Evolutionary conservation across 2,329 filamentous ascomycete species (phyloP).

Genomic region (Thelonectria rubi): DNA sequence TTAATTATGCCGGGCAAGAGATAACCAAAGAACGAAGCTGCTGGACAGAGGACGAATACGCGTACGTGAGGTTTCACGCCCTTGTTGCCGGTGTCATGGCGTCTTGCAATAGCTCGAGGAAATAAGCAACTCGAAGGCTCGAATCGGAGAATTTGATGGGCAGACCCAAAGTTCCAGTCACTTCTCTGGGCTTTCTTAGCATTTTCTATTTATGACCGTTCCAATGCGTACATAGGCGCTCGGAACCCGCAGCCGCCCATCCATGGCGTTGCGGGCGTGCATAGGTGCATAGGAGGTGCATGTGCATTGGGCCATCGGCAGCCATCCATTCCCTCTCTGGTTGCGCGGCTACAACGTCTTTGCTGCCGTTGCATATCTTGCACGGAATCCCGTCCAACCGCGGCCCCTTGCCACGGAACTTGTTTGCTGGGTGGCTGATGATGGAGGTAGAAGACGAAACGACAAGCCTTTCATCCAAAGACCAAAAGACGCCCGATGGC

Average conservation of each 20-base stretch:
- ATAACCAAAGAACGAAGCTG: not conserved
- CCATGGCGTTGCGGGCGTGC: not conserved
- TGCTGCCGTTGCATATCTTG: not conserved
- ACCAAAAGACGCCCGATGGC: too few species aligned
- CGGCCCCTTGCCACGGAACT: not conserved
- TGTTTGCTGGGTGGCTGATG: too few species aligned
- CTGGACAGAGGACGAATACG: not conserved
- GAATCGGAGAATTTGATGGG: conserved; percentile 14
- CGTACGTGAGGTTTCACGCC: not conserved
- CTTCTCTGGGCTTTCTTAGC: not conserved
- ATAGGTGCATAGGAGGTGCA: conserved; percentile 6
- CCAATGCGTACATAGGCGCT: conserved; percentile 12
- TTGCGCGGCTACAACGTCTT: conserved; percentile 22
- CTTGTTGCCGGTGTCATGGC: too few species aligned
- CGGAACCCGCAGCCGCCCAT: conserved; percentile 19
- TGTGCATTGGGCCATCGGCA: conserved; percentile 4
- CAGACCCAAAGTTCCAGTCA: not conserved
- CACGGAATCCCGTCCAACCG: not conserved
- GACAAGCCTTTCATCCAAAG: too few species aligned
- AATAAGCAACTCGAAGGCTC: not conserved
- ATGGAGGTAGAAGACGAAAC: too few species aligned
- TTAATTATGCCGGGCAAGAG: too few species aligned
- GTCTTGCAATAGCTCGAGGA: not conserved
- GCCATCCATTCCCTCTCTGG: conserved; percentile 13
- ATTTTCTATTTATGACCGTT: too few species aligned